phyloP scores from a whole-genome alignment of 345 rosid genomes.

The Erucastrum elatum region DNA sequence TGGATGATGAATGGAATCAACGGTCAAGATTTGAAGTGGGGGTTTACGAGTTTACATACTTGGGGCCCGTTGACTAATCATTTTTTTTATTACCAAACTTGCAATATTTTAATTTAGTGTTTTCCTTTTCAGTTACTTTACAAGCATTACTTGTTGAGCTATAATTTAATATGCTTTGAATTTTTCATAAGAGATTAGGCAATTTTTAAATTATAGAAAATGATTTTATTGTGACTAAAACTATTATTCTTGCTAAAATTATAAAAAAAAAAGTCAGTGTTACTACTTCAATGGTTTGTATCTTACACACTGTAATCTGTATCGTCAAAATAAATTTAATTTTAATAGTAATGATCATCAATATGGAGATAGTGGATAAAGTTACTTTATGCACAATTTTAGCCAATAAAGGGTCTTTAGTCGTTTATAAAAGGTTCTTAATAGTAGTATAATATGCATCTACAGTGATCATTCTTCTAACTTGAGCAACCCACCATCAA shows the following conservation, averaged over 20 bases:
- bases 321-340: not conserved
- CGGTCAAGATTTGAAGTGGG: constrained; percentile 31
- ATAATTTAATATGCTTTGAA: not conserved
- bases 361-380: too few species aligned
- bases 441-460: not conserved
- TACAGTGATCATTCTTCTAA: not conserved
- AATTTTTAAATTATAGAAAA: not conserved
- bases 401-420: too few species aligned
- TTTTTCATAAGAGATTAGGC: not conserved
- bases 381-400: too few species aligned
- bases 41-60: not conserved
- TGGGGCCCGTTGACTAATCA: constrained; percentile 22
- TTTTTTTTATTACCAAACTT: constrained; percentile 5
- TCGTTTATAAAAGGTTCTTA: too few species aligned
- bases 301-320: not conserved
- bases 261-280: not conserved
- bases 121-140: not conserved
- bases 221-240: not conserved
- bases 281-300: not conserved
- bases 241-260: not conserved
- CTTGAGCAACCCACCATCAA: not conserved
- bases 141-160: too few species aligned
- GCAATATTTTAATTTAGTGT: not conserved
- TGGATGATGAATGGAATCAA: not conserved
- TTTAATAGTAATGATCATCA: not conserved